phyloP scores from a whole-genome alignment of 2,329 filamentous ascomycete genomes.

The Microascus cirrosus region DNA sequence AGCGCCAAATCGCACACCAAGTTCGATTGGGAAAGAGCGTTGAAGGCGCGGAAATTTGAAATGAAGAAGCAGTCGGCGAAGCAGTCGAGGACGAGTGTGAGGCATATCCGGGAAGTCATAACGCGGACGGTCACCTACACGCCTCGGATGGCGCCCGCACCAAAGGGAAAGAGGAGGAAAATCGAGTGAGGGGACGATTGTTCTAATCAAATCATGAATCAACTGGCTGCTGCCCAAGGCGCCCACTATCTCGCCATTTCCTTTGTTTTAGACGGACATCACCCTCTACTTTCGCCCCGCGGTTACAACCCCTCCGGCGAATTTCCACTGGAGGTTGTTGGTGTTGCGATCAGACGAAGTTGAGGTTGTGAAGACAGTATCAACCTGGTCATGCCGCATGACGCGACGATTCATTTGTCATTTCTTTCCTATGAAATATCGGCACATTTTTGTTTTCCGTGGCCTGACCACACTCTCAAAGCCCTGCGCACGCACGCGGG shows the following conservation, averaged over 20 bases:
- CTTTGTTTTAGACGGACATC: not conserved
- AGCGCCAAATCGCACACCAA: slow-evolving; percentile 57
- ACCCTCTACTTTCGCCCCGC: not conserved
- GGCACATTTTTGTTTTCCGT: not conserved
- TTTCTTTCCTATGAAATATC: not conserved
- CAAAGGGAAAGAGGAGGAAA: slow-evolving; percentile 87
- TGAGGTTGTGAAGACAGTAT: not conserved
- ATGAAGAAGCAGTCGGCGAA: slow-evolving; percentile 30
- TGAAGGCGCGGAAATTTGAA: slow-evolving; percentile 55
- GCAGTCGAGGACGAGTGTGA: slow-evolving; percentile 45
- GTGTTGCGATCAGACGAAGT: not conserved
- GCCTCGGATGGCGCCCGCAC: slow-evolving; percentile 74
- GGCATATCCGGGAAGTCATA: slow-evolving; percentile 76
- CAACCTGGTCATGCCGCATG: not conserved
- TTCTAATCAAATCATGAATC: not conserved
- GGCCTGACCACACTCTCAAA: not conserved
- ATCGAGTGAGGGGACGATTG: slow-evolving; percentile 23
- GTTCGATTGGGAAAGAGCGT: slow-evolving; percentile 67
- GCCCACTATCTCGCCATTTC: not conserved
- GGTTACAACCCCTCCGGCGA: not conserved
- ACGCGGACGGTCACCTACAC: slow-evolving; percentile 93
- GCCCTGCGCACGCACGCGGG: not conserved
- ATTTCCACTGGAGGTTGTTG: not conserved
- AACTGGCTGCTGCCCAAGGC: not conserved
- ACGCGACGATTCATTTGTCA: slow-evolving; percentile 1